Evolutionary conservation across 495 filamentous ascomycete genomes (phyloP).

Genomic region (Pyrenula aspistea): DNA sequence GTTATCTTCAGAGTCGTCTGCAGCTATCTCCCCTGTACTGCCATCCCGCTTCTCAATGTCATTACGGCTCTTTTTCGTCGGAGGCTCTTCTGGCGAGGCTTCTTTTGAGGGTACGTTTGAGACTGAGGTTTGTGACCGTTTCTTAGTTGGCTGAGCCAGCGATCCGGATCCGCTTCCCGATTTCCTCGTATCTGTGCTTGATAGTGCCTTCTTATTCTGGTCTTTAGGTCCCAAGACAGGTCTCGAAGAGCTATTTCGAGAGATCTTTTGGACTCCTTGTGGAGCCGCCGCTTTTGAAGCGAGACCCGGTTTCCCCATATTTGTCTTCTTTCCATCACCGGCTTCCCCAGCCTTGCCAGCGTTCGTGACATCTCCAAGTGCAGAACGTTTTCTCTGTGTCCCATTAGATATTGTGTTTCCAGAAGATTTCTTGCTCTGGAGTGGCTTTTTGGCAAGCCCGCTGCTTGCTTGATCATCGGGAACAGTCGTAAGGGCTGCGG

Average conservation of each 20-base stretch:
- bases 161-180: conserved; percentile 61
- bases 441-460: conserved; percentile 51
- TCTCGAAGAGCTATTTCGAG: conserved; percentile 52
- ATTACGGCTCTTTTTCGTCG: conserved; percentile 32
- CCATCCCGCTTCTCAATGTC: conserved; percentile 38
- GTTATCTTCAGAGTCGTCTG: conserved; percentile 14
- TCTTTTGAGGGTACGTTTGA: conserved; percentile 45
- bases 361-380: conserved; percentile 91
- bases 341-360: conserved; percentile 59
- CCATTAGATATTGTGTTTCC: conserved; percentile 36
- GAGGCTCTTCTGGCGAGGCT: conserved; percentile 44
- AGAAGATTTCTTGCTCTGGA: conserved; percentile 62
- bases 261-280: conserved; percentile 66
- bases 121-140: conserved; percentile 44
- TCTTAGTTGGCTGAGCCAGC: conserved; percentile 44
- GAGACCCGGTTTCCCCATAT: conserved; percentile 43
- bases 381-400: conserved; percentile 54
- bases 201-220: conserved; percentile 41
- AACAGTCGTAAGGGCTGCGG: conserved; percentile 51
- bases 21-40: conserved; percentile 16
- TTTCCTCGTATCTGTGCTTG: conserved; percentile 48
- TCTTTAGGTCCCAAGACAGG: conserved; percentile 52
- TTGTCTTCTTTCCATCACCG: conserved; percentile 59
- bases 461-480: conserved; percentile 39
- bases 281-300: conserved; percentile 65